Conservation (phyloP, 176 grass and related monocot genomes). For the Ampelocalamus luodianensis region DNA sequence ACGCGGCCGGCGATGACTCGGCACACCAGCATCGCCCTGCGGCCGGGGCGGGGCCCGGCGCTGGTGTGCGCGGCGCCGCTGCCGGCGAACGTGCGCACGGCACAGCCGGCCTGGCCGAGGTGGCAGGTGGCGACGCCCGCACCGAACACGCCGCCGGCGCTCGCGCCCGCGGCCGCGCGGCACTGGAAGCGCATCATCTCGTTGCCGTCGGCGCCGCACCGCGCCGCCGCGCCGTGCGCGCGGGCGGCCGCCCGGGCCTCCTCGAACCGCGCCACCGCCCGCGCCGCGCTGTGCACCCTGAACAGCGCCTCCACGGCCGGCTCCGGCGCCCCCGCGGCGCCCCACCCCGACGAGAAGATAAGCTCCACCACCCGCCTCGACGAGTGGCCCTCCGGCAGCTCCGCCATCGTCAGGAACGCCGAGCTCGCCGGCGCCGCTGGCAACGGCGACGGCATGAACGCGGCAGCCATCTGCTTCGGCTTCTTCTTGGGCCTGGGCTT, state of each 20-base stretch:
- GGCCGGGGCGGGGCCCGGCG: neutral
- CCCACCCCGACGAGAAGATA: conserved; percentile 69
- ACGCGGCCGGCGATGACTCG: conserved; percentile 70
- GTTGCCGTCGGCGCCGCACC: conserved; percentile 70
- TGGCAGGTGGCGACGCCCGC: conserved; percentile 53
- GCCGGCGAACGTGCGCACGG: conserved; percentile 61
- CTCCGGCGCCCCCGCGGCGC: neutral
- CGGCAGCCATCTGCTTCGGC: conserved; percentile 40
- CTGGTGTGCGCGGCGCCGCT: conserved; percentile 54
- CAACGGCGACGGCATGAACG: conserved; percentile 48
- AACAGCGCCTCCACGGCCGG: conserved; percentile 61
- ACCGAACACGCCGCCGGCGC: conserved; percentile 49
- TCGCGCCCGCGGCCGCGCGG: neutral
- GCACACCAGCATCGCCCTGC: conserved; percentile 70
- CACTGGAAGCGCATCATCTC: conserved; percentile 80
- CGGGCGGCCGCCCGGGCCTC: conserved; percentile 51
- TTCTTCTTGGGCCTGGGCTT: conserved; percentile 57
- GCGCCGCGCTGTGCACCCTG: conserved; percentile 58
- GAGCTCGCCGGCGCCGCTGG: neutral
- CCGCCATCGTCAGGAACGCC: conserved; percentile 55
- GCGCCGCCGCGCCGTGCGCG: conserved; percentile 49
- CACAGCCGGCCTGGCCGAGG: conserved; percentile 25
- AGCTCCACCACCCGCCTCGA: conserved; percentile 74
- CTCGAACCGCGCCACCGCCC: conserved; percentile 64
- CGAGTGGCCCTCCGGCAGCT: conserved; percentile 59